Percentiles rank a stretch among this genome's conserved stretches.
These are phyloP conservation scores for Serendipita sp. DNA, from an alignment of 768 basidiomycete genomes.

Conservation along the genomic window DNA sequence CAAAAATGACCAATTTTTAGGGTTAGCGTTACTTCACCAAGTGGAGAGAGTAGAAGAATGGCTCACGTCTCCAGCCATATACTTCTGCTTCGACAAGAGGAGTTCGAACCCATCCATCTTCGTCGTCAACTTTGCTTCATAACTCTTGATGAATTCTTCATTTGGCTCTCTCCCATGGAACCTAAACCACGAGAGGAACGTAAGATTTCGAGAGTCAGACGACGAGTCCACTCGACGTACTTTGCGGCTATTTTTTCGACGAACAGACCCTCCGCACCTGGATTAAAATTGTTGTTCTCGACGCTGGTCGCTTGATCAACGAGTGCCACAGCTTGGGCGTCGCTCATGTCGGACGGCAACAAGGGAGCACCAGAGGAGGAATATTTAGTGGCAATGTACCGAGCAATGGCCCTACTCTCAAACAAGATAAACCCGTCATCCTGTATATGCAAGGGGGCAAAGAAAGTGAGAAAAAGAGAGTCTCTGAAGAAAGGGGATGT, in stretches of 20 bases:
- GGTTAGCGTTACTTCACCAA: neutral
- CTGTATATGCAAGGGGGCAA: too few relatives aligned
- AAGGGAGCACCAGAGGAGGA: constrained; percentile 28
- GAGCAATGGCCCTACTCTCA: too few relatives aligned
- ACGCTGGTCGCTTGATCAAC: constrained; percentile 27
- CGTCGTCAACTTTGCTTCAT: constrained; percentile 20
- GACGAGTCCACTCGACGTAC: constrained; percentile 20
- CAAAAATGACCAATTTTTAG: neutral
- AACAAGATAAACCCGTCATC: too few relatives aligned
- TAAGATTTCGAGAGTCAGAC: too few relatives aligned
- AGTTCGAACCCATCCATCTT: constrained; percentile 40
- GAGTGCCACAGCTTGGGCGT: constrained; percentile 25
- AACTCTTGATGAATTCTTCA: constrained; percentile 3
- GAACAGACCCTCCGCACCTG: constrained; percentile 27
- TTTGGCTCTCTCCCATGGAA: constrained; percentile 6
- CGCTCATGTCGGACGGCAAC: constrained; percentile 30
- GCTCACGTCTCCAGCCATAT: constrained; percentile 29
- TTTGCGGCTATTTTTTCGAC: constrained; percentile 36
- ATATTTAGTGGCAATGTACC: constrained; percentile 42
- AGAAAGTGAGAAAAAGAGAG: too few relatives aligned
- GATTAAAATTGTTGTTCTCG: constrained; percentile 41
- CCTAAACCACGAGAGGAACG: neutral
- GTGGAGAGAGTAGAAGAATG: neutral
- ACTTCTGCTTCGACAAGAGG: constrained; percentile 41
- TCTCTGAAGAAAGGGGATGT: neutral